A percentile compares a stretch with the other conserved stretches of the same genome.
Conservation (phyloP, 768 basidiomycete genomes). For the Macrolepiota dolichaula region DNA sequence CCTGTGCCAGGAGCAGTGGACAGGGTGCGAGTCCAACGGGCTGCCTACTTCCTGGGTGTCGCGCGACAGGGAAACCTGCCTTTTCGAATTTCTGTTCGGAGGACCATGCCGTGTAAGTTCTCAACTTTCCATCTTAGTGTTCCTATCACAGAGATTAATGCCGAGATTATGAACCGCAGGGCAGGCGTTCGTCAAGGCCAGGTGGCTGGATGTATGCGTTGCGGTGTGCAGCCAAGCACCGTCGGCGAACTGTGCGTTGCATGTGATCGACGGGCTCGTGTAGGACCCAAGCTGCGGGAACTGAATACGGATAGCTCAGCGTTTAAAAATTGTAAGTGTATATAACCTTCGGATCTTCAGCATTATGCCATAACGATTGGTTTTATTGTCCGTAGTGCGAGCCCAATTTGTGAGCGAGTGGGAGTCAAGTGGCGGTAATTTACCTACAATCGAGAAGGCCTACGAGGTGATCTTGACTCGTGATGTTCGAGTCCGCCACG, state of each 20-base stretch:
- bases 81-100: slow-evolving; percentile 58
- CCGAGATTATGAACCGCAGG: slow-evolving; percentile 27
- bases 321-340: slow-evolving; percentile 49
- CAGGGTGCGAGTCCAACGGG: slow-evolving; percentile 33
- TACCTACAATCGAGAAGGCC: slow-evolving; percentile 49
- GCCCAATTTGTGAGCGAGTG: slow-evolving; percentile 55
- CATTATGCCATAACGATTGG: slow-evolving; percentile 11
- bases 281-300: slow-evolving; percentile 44
- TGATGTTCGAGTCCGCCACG: slow-evolving; percentile 41
- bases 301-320: slow-evolving; percentile 40
- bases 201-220: slow-evolving; percentile 47
- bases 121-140: neutral
- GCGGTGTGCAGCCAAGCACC: slow-evolving; percentile 42
- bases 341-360: neutral
- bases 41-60: slow-evolving; percentile 51
- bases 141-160: slow-evolving; percentile 5
- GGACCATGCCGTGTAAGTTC: slow-evolving; percentile 51
- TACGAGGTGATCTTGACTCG: slow-evolving; percentile 48
- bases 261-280: slow-evolving; percentile 44
- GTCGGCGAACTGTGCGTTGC: slow-evolving; percentile 44
- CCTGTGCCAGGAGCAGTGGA: slow-evolving; percentile 48
- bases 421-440: slow-evolving; percentile 31
- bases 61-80: slow-evolving; percentile 43
- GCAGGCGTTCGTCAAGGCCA: slow-evolving; percentile 49
- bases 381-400: slow-evolving; percentile 29